These are phyloP conservation scores for Monosporascus cannonballus DNA, from an alignment of 2,329 filamentous ascomycete species.

Conservation along the genomic window DNA sequence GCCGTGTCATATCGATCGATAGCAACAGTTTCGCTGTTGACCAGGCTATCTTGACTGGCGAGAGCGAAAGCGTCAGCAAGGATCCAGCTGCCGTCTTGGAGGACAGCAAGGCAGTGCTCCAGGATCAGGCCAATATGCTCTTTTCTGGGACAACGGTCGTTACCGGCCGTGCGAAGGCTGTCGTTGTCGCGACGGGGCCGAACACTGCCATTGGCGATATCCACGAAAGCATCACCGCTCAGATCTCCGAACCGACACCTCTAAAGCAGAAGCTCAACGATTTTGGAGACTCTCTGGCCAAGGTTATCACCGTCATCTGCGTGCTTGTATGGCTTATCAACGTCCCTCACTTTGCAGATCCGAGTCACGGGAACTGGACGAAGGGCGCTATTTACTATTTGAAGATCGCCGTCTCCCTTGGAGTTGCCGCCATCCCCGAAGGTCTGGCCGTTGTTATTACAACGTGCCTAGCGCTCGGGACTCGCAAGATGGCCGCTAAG, in stretches of 20 bases:
- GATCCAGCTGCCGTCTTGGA: conserved; percentile 59
- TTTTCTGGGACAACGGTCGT: conserved; percentile 98
- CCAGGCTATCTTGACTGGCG: conserved; percentile 93
- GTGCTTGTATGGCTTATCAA: conserved; percentile 98
- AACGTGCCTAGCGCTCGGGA: conserved; percentile 93
- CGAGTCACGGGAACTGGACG: conserved; percentile 84
- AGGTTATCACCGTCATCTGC: conserved; percentile 97
- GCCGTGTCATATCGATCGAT: conserved; percentile 79
- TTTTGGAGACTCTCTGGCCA: conserved; percentile 91
- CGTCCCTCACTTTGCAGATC: conserved; percentile 93
- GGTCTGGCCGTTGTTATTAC: conserved; percentile 97
- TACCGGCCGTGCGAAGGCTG: conserved; percentile 82
- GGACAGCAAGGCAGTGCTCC: conserved; percentile 84
- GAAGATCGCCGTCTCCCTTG: conserved; percentile 97
- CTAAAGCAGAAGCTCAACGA: conserved; percentile 98
- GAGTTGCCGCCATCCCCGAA: conserved; percentile 95
- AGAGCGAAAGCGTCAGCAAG: conserved; percentile 95
- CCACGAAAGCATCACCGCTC: conserved; percentile 95
- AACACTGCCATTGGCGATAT: conserved; percentile 97
- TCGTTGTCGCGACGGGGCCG: conserved; percentile 84
- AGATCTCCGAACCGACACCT: conserved; percentile 95
- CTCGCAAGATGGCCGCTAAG: conserved; percentile 97
- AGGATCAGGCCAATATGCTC: conserved; percentile 96
- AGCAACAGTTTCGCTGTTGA: conserved; percentile 98
- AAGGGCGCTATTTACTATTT: conserved; percentile 99